Conservation (phyloP, 768 basidiomycete species). For the Kwoniella europaea region DNA sequence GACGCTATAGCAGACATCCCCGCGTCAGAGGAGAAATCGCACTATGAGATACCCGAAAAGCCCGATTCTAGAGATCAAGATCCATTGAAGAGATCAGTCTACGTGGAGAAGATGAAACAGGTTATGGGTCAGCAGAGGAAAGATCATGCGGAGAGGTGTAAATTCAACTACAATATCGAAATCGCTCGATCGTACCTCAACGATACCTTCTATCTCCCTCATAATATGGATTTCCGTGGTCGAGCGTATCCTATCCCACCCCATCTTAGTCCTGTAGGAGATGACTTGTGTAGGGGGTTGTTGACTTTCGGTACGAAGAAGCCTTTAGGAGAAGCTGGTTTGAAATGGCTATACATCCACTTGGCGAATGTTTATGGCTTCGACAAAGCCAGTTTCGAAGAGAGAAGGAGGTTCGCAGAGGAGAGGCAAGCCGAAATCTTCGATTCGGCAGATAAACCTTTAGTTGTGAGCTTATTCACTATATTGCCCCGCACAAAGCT, state of each 20-base stretch:
- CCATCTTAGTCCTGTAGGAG: conserved; percentile 92
- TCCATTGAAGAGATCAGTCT: conserved; percentile 64
- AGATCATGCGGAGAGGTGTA: conserved; percentile 90
- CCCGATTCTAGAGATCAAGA: conserved; percentile 64
- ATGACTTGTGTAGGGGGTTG: conserved; percentile 83
- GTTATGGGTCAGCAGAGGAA: conserved; percentile 69
- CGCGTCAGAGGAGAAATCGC: conserved; percentile 65
- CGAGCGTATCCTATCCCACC: conserved; percentile 96
- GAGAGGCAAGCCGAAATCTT: conserved; percentile 75
- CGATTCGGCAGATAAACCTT: conserved; percentile 79
- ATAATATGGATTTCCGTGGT: conserved; percentile 96
- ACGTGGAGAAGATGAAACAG: conserved; percentile 65
- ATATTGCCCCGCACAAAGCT: background rate
- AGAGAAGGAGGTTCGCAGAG: conserved; percentile 79
- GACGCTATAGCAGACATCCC: conserved; percentile 82
- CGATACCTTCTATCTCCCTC: conserved; percentile 88
- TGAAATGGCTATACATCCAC: conserved; percentile 95
- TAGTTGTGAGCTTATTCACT: conserved; percentile 64
- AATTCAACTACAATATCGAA: conserved; percentile 94
- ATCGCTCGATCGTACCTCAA: conserved; percentile 89
- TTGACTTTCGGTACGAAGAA: conserved; percentile 79
- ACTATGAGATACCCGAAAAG: conserved; percentile 62
- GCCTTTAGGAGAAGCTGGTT: conserved; percentile 78
- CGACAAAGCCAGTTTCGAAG: conserved; percentile 93
- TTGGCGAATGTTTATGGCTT: conserved; percentile 88